Evolutionary conservation across 352 stramenopile genomes (phyloP), one percentile per base, ranked within the genome.

Genomic region (Globisporangium camurandrum): DNA sequence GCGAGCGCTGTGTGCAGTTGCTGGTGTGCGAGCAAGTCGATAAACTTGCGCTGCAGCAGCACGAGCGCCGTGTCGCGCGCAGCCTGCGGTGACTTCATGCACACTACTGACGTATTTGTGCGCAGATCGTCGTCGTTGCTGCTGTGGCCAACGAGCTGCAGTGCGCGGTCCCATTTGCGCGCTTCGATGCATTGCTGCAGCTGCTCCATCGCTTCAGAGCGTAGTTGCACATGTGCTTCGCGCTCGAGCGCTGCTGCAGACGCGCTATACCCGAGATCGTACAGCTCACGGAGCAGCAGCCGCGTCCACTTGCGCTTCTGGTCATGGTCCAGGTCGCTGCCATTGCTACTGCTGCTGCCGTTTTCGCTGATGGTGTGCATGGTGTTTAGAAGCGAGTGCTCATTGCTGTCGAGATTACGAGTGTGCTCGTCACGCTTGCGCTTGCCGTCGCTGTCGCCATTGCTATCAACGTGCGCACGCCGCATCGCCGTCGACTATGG

Each of bases 281-380:
- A 85, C 20, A 91, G 67, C 56, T 91, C 80, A 11, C 80, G 73
- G 4, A 91, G 67, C 27, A 91, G 46, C 38, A 89, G 50, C 22
- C 80, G 75, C 46, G 73, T 70, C 80, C 80, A 91, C 45, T 86
- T 85, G 44, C 59, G 64, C 49, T 64, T 65, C 36, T 54, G 49
- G 6, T 54, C 46, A 10, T 38, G 50, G 22, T 43, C 24, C 6
- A 36, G 38, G 0, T 20, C 40, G 17, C 33, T 36, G 30, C n/a
- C 46, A 19, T 17, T 44, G 23, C 31, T n/a, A 22, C 12, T 33
- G 3, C 24, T 26, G 6, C n/a, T 28, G 8, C 8, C 24, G 41
- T 36, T 17, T 5, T 24, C 33, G 23, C 3, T 23, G n/a, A n/a
- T 41, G 6, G 16, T 17, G 24, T 3, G 8, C 11, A 17, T 12